phyloP scores from a whole-genome alignment of 2,329 filamentous ascomycete species.

The Lachnellula hyalina region DNA sequence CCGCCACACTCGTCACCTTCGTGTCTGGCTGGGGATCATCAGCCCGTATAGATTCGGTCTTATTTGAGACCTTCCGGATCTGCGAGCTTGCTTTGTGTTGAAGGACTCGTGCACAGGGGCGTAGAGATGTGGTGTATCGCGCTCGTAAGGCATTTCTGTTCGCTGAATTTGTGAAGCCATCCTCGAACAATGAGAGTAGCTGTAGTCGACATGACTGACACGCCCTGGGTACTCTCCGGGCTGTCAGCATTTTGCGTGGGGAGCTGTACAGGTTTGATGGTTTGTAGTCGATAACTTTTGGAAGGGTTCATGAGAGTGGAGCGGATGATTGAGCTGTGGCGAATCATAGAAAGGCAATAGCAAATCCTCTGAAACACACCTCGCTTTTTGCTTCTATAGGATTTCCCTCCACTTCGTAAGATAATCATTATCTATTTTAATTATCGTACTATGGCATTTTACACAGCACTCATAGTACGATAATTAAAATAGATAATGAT shows the following conservation, averaged over 20 bases:
- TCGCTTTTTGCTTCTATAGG: background rate
- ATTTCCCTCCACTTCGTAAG: background rate
- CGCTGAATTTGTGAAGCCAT: conserved; percentile 27
- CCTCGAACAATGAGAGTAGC: conserved; percentile 31
- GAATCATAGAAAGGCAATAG: background rate
- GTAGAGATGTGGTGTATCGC: conserved; percentile 12
- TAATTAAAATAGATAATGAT: background rate
- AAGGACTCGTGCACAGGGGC: conserved; percentile 4
- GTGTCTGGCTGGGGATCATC: background rate
- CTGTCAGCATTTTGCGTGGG: conserved; percentile 25
- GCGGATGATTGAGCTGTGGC: background rate
- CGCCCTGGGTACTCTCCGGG: conserved; percentile 24
- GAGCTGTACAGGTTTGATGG: background rate
- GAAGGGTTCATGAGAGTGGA: background rate
- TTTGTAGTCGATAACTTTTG: background rate
- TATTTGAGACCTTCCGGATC: conserved; percentile 16
- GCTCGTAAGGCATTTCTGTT: conserved; percentile 8
- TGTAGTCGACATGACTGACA: conserved; percentile 33
- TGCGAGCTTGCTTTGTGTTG: conserved; percentile 6
- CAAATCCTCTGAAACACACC: background rate
- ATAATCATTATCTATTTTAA: background rate
- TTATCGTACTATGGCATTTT: too few species aligned
- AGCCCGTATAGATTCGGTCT: background rate
- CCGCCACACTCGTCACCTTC: conserved; percentile 14
- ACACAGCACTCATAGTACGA: too few species aligned